These are phyloP conservation scores for Venturia pyrina DNA, from an alignment of 2,329 filamentous ascomycete genomes.

Conservation along the genomic window DNA sequence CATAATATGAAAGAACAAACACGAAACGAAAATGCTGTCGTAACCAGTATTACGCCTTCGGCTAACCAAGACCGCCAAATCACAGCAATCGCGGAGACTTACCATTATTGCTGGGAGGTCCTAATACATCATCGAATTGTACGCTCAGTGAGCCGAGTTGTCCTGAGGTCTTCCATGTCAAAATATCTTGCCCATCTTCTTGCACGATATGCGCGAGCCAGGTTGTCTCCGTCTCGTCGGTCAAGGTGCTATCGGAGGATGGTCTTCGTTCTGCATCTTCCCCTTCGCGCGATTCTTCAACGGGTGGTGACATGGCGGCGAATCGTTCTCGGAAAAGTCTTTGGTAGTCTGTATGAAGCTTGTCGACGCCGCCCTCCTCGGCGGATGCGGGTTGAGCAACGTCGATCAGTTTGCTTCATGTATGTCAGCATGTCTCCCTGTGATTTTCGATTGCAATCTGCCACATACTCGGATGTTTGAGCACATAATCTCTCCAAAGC, in stretches of 20 bases:
- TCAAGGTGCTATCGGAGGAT: slow-evolving; percentile 1
- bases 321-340: slow-evolving; percentile 34
- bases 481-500: slow-evolving; percentile 39
- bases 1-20: background rate
- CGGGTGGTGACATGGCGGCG: background rate
- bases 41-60: background rate
- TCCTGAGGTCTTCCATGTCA: background rate
- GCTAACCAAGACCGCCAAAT: background rate
- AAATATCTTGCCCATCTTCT: slow-evolving; percentile 1
- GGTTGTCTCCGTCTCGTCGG: slow-evolving; percentile 3
- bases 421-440: slow-evolving; percentile 12
- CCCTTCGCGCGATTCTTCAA: background rate
- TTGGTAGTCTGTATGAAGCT: slow-evolving; percentile 28
- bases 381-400: slow-evolving; percentile 33
- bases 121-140: slow-evolving; percentile 9
- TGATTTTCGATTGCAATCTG: background rate
- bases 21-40: background rate
- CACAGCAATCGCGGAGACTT: background rate
- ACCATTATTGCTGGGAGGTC: background rate
- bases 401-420: slow-evolving; percentile 39
- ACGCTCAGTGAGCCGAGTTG: slow-evolving; percentile 6
- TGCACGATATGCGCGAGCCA: background rate
- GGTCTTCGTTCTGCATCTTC: background rate
- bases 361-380: slow-evolving; percentile 22
- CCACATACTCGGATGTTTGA: slow-evolving; percentile 36